Percentiles rank a stretch among this genome's conserved stretches.
Conservation (phyloP, 352 stramenopile species). For the Globisporangium radiosum region DNA sequence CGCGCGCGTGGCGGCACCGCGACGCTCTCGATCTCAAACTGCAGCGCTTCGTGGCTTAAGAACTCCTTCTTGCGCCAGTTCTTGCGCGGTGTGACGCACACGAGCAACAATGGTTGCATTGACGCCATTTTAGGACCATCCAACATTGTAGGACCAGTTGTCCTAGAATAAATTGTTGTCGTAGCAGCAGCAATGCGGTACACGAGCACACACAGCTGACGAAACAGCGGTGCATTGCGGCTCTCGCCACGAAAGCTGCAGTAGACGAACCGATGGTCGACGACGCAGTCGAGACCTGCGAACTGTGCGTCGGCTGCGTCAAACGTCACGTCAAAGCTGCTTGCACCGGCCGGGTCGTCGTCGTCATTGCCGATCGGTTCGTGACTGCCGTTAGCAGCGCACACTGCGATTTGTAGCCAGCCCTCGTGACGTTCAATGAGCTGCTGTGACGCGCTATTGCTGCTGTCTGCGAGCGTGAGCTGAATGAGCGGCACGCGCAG, state of each 20-base stretch:
- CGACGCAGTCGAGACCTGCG: conserved; percentile 25
- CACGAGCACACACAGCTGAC: conserved; percentile 24
- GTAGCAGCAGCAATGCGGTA: conserved; percentile 22
- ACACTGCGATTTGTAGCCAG: neutral
- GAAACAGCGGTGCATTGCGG: conserved; percentile 42
- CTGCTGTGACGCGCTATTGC: neutral
- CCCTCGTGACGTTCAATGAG: too few relatives aligned
- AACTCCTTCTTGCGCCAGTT: conserved; percentile 64
- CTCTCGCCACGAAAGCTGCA: conserved; percentile 36
- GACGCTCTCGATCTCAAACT: conserved; percentile 25
- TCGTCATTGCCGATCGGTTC: neutral
- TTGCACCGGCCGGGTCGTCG: conserved; percentile 5
- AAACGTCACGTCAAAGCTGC: conserved; percentile 5
- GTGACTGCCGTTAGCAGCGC: neutral
- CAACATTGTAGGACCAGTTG: neutral
- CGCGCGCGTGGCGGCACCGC: conserved; percentile 7
- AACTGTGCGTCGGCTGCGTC: conserved; percentile 14
- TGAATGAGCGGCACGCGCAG: conserved; percentile 7
- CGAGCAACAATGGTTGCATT: conserved; percentile 9
- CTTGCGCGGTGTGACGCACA: conserved; percentile 50
- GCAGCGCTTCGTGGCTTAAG: conserved; percentile 27
- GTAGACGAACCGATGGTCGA: conserved; percentile 45
- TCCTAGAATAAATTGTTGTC: neutral
- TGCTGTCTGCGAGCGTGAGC: neutral
- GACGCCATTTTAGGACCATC: too few relatives aligned